phyloP scores from a whole-genome alignment of 345 rosid species.

The Noccaea bulbosa region DNA sequence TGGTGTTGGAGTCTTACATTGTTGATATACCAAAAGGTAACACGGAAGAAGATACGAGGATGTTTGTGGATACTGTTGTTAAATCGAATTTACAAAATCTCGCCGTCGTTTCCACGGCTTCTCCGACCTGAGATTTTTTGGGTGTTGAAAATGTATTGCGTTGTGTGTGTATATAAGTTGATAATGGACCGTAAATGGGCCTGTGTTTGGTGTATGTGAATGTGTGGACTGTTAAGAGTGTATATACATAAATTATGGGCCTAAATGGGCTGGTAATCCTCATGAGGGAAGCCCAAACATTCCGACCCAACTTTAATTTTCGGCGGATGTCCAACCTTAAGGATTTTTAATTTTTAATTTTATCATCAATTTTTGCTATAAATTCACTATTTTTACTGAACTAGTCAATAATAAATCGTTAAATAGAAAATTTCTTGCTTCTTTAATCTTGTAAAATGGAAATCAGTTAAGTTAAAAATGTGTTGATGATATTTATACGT shows the following conservation, averaged over 20 bases:
- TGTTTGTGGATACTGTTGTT: slow-evolving; percentile 44
- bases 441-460: too few species aligned
- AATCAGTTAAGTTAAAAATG: too few species aligned
- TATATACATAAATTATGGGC: slow-evolving; percentile 12
- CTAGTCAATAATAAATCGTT: too few species aligned
- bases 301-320: slow-evolving; percentile 13
- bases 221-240: slow-evolving; percentile 35
- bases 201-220: not conserved
- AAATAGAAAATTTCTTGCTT: too few species aligned
- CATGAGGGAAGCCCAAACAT: slow-evolving; percentile 7
- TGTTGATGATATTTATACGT: too few species aligned
- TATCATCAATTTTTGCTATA: too few species aligned
- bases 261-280: slow-evolving; percentile 18
- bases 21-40: slow-evolving; percentile 47
- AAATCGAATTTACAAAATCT: slow-evolving; percentile 43
- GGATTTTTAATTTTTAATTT: too few species aligned
- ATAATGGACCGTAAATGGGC: slow-evolving; percentile 32
- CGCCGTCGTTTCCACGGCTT: slow-evolving; percentile 32
- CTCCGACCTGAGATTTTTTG: slow-evolving; percentile 29
- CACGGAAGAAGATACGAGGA: slow-evolving; percentile 44
- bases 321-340: not conserved
- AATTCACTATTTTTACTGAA: too few species aligned
- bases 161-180: slow-evolving; percentile 17
- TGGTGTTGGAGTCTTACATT: slow-evolving; percentile 43
- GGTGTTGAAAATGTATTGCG: slow-evolving; percentile 21